phyloP scores from a whole-genome alignment of 306 rosid genomes.

The Glycyrrhiza uralensis region DNA sequence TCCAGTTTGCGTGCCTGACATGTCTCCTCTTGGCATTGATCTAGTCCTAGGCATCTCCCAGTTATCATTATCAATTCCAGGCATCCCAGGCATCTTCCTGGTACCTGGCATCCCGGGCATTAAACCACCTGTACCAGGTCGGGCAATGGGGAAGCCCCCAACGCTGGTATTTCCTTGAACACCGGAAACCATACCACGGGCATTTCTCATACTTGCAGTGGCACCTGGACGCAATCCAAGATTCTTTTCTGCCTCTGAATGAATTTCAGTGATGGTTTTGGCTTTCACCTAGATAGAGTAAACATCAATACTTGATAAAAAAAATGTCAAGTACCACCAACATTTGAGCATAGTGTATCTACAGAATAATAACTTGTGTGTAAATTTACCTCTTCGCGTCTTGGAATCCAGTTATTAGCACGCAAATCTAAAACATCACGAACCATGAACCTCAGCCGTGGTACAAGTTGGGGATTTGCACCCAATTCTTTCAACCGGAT shows the following conservation, averaged over 20 bases:
- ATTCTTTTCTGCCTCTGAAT: conserved; percentile 89
- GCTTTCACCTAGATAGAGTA: conserved; percentile 65
- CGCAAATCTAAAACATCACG: conserved; percentile 86
- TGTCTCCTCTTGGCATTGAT: conserved; percentile 67
- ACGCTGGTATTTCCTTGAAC: conserved; percentile 58
- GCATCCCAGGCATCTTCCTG: conserved; percentile 94
- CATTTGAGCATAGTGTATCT: background rate
- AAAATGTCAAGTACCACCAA: background rate
- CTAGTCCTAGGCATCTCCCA: conserved; percentile 81
- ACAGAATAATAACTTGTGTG: background rate
- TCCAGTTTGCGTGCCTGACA: conserved; percentile 42
- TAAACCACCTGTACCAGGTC: conserved; percentile 90
- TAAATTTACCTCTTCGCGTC: conserved; percentile 89
- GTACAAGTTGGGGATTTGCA: conserved; percentile 65
- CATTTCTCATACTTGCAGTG: conserved; percentile 74
- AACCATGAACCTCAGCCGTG: conserved; percentile 85
- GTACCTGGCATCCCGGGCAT: conserved; percentile 99
- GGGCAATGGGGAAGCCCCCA: conserved; percentile 62
- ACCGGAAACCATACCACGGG: conserved; percentile 53
- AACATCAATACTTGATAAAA: conserved; percentile 4
- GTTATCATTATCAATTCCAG: conserved; percentile 82
- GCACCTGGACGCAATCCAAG: conserved; percentile 99
- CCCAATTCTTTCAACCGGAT: conserved; percentile 73
- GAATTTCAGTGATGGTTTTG: conserved; percentile 92
- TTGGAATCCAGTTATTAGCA: conserved; percentile 83